Evolutionary conservation across 2,329 filamentous ascomycete genomes (phyloP), one percentile per base, ranked within the genome.

Genomic region (Arthrobotrys musiformis): DNA sequence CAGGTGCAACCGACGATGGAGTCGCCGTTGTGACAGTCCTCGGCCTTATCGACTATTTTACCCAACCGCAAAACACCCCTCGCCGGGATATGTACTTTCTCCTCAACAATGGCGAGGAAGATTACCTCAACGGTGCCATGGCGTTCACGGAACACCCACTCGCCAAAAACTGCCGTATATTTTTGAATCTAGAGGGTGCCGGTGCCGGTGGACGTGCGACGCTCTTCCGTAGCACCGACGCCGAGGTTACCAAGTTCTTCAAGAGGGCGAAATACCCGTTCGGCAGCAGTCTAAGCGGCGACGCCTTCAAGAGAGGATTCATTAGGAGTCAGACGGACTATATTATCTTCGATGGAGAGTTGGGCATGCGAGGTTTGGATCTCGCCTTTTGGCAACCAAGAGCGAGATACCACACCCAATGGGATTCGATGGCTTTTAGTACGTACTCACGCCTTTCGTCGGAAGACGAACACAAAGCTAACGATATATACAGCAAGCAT

Each of bases 61-160:
- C 93, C 0, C 78, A 79, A 58, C 75, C 79, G 11, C 46, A 61
- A 9, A 68, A 70, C 19, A 87, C 87, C 1, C 85, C 88, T 52
- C 0, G 90, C 87, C 28, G 89, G 92, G 79, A 94, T 1, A 87
- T 99, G 48, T 89, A 98, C 13, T 87, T 93, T 8, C 87, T 98
- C 28, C 88, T 98, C 82, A 99, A 99, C 86, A 97, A 98, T 81
- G 94, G 92, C 37, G 95, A 99, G 82, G 95, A 99, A 82, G 94
- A 98, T 81, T 95, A 90, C 37, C 86, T 98, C 9, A 92, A 96
- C 79, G 95, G 95, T 0, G 93, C 94, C 5, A 89, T 89, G 76
- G 93, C 92, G 4, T 97, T 96, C 81, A 90, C 92, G 28, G 90
- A 93, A 79, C 93, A 94, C 82, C 92, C 93, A 0, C 86, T 97